A percentile compares a stretch with the other conserved stretches of the same genome.
Conservation (phyloP, 768 basidiomycete genomes). For the Calvatia gigantea region DNA sequence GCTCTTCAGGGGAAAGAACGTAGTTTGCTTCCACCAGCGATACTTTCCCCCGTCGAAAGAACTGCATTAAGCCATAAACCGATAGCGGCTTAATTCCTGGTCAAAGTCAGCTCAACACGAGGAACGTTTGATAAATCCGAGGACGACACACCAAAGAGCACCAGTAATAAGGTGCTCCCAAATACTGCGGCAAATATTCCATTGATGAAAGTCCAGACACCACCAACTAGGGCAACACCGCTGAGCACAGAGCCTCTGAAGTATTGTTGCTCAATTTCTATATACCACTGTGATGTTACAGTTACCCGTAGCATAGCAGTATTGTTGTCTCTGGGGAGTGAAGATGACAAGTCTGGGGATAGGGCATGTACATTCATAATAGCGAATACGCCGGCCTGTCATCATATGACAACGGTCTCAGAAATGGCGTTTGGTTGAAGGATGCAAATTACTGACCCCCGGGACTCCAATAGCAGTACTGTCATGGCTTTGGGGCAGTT, state of each 20-base stretch:
- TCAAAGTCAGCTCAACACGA: not conserved
- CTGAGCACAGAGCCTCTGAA: not conserved
- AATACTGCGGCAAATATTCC: not conserved
- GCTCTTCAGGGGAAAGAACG: not conserved
- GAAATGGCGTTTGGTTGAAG: too few relatives aligned
- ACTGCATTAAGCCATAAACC: not conserved
- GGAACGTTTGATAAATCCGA: not conserved
- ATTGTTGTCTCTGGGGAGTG: not conserved
- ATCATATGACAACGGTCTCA: not conserved
- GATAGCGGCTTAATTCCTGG: constrained; percentile 3
- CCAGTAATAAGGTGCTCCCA: not conserved
- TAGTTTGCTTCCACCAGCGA: not conserved
- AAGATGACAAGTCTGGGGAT: not conserved
- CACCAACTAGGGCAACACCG: not conserved
- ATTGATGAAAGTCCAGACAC: not conserved
- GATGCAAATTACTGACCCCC: not conserved
- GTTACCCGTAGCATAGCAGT: not conserved
- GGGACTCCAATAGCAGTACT: not conserved
- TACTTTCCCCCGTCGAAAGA: not conserved
- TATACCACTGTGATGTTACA: not conserved
- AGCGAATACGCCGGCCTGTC: not conserved
- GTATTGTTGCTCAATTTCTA: not conserved
- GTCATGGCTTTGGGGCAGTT: not conserved
- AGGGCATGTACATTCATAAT: not conserved
- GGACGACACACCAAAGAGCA: not conserved